Evolutionary conservation across 805 yeast genomes (phyloP), one percentile per base, ranked within the genome.

Genomic region (Pichia phayaonensis): DNA sequence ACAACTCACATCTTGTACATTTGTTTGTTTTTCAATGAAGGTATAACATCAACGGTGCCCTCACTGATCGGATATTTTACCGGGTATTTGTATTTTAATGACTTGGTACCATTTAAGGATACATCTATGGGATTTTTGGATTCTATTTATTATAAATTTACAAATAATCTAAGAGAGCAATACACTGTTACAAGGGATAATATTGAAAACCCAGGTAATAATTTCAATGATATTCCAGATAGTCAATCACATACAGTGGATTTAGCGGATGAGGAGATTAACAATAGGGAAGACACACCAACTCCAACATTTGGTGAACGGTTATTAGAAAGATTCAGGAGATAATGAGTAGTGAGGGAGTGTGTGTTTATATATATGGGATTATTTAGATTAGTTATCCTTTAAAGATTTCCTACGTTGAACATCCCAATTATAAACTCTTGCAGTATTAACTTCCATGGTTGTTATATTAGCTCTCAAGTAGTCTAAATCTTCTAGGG

Each of bases 381-480:
- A 40, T 27, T 47, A 41, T 27, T 36, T 26, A 24, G 34, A 20
- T 6, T 40, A 39, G 2, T 27, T 21, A 16, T 23, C 68, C 55
- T 74, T 73, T 21, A 59, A 44, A 61, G 59, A 70, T 67, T 72
- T 84, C 66, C 90, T 79, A 68, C 87, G 76, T 61, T 84, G 86
- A 11, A 87, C 92, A 63, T 86, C 95, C 90, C 92, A 86, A 61
- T 87, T 87, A 64, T 86, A 87, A 63, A 86, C 75, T 56, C 99
- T 77, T 1, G 99, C 97, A 18, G 96, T 89, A 64, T 94, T 94
- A 47, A 94, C 99, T 67, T 94, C 98, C 90, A 94, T 88, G 3
- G 97, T 92, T 16, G 99, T 94, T 55, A 92, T 90, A 60, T 90
- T 90, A 57, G 86, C 94, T 56, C 94, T 79, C 54, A 84, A 73